Evolutionary conservation across 805 yeast genomes (phyloP).

Genomic region (Sungouiella thailandica): DNA sequence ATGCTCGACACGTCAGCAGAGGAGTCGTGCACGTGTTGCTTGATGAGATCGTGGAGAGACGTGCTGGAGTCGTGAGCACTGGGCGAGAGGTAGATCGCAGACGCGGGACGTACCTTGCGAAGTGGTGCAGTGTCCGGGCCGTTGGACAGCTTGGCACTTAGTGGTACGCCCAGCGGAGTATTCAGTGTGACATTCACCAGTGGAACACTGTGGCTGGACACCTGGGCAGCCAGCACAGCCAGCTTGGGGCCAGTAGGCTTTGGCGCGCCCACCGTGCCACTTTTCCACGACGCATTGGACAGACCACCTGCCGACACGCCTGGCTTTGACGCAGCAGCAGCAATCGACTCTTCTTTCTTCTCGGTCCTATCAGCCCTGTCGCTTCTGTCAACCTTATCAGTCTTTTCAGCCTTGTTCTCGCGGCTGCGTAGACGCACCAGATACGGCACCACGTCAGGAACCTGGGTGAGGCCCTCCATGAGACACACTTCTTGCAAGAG

Average conservation of each 20-base stretch:
- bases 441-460: slow-evolving; percentile 39
- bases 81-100: slow-evolving; percentile 8
- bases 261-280: no score
- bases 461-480: slow-evolving; percentile 45
- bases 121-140: no score
- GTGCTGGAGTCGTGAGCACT: slow-evolving; percentile 3
- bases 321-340: slow-evolving; percentile 38
- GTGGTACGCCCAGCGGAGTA: background rate
- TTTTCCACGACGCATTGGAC: no score
- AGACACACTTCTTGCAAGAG: slow-evolving; percentile 61
- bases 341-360: slow-evolving; percentile 29
- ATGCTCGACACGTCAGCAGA: slow-evolving; percentile 15
- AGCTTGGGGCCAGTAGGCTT: background rate
- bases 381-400: background rate
- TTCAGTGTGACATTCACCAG: no score
- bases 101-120: slow-evolving; percentile 10
- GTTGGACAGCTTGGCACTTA: no score
- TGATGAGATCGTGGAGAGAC: slow-evolving; percentile 27
- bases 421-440: slow-evolving; percentile 18
- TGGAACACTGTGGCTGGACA: no score
- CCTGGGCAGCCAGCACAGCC: background rate
- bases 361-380: background rate
- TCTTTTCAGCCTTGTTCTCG: background rate
- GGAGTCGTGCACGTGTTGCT: slow-evolving; percentile 26
- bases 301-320: slow-evolving; percentile 19